Evolutionary conservation across 192 early-diverging fungal species (phyloP).

Genomic region (Backusella sp.): DNA sequence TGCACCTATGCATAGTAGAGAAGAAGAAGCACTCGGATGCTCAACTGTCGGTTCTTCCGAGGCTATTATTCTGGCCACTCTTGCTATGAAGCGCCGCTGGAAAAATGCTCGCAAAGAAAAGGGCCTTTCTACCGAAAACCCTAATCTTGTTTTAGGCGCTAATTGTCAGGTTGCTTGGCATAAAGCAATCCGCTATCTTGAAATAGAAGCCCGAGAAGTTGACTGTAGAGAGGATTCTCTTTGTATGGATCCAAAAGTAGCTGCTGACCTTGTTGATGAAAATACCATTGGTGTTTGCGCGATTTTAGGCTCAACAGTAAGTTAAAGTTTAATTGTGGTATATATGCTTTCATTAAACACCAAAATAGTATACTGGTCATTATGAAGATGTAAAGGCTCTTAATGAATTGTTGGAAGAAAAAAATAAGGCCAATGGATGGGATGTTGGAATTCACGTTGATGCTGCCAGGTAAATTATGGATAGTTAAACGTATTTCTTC

Average conservation of each 20-base stretch:
- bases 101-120: slow-evolving; percentile 51
- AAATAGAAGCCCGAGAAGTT: slow-evolving; percentile 40
- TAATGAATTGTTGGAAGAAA: slow-evolving; percentile 58
- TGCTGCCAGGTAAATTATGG: slow-evolving; percentile 54
- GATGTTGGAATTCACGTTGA: slow-evolving; percentile 85
- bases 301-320: slow-evolving; percentile 70
- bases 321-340: neutral
- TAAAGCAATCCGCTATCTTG: slow-evolving; percentile 30
- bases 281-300: slow-evolving; percentile 82
- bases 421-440: slow-evolving; percentile 58
- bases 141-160: slow-evolving; percentile 77
- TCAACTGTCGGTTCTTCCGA: slow-evolving; percentile 80
- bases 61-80: slow-evolving; percentile 71
- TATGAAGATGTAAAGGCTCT: slow-evolving; percentile 74
- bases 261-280: slow-evolving; percentile 70
- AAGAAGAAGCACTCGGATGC: slow-evolving; percentile 56
- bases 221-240: slow-evolving; percentile 36
- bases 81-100: slow-evolving; percentile 84
- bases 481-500: neutral
- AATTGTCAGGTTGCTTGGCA: slow-evolving; percentile 63
- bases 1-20: slow-evolving; percentile 31
- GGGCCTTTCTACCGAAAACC: slow-evolving; percentile 66
- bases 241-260: slow-evolving; percentile 62
- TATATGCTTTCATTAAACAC: neutral
- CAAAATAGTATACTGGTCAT: slow-evolving; percentile 68